phyloP scores from a whole-genome alignment of 495 filamentous ascomycete species.

The Lepidopterella palustris region DNA sequence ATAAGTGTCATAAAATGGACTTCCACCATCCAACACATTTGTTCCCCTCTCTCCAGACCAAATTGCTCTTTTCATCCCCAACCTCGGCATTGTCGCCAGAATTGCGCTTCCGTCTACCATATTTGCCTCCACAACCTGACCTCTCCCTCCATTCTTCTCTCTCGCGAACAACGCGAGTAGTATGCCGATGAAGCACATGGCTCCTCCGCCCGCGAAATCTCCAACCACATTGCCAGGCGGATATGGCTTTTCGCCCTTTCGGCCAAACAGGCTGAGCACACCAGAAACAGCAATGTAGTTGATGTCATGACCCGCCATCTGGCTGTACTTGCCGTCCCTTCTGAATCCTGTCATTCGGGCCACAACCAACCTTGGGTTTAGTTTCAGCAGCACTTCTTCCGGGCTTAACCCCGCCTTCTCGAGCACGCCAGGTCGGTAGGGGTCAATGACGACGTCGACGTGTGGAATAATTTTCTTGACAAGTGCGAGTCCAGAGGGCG shows the following conservation, averaged over 20 bases:
- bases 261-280: constrained; percentile 67
- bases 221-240: constrained; percentile 77
- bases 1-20: constrained; percentile 84
- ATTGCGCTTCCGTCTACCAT: constrained; percentile 90
- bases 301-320: constrained; percentile 96
- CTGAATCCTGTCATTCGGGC: constrained; percentile 85
- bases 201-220: constrained; percentile 90
- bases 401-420: constrained; percentile 76
- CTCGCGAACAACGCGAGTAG: constrained; percentile 54
- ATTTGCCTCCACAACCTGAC: constrained; percentile 88
- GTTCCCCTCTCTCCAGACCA: constrained; percentile 60
- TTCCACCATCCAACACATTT: constrained; percentile 77
- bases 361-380: constrained; percentile 74
- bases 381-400: constrained; percentile 48
- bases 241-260: constrained; percentile 59
- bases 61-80: constrained; percentile 49
- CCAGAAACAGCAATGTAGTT: constrained; percentile 92
- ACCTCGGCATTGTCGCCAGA: constrained; percentile 66
- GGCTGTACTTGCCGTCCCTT: constrained; percentile 71
- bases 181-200: constrained; percentile 61
- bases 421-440: constrained; percentile 83
- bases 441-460: constrained; percentile 82
- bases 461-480: constrained; percentile 55
- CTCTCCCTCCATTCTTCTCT: constrained; percentile 52
- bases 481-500: constrained; percentile 51